A percentile compares a stretch with the other conserved stretches of the same genome.
phyloP scores from a whole-genome alignment of 768 basidiomycete species.

The Dacryopinax primogenitus region DNA sequence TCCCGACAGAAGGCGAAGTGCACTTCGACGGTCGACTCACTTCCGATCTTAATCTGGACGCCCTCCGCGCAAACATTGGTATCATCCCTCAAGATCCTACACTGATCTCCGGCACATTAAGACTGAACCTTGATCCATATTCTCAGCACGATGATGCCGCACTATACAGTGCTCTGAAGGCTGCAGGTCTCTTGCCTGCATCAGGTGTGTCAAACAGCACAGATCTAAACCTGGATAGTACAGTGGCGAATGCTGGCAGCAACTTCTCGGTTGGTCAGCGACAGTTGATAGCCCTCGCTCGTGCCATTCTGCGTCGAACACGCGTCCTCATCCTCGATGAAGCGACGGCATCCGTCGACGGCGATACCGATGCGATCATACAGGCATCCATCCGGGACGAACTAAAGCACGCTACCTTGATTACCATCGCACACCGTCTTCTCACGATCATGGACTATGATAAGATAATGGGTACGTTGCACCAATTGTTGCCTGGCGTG shows the following conservation, averaged over 20 bases:
- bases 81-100: conserved; percentile 30
- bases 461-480: conserved; percentile 35
- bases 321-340: conserved; percentile 30
- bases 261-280: conserved; percentile 33
- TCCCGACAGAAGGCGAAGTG: conserved; percentile 27
- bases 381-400: conserved; percentile 30
- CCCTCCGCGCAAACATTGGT: conserved; percentile 24
- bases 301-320: conserved; percentile 24
- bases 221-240: conserved; percentile 24
- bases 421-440: conserved; percentile 38
- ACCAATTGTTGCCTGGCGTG: not conserved
- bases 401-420: conserved; percentile 27
- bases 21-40: conserved; percentile 25
- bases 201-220: not conserved
- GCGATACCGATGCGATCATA: conserved; percentile 28
- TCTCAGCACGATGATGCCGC: conserved; percentile 23
- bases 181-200: conserved; percentile 15
- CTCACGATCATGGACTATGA: conserved; percentile 29
- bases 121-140: conserved; percentile 28
- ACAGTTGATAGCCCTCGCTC: conserved; percentile 32
- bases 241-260: conserved; percentile 28
- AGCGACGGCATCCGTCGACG: conserved; percentile 31
- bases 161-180: conserved; percentile 9
- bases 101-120: conserved; percentile 18
- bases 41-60: conserved; percentile 25